These are phyloP conservation scores for Picea sitchensis DNA, from an alignment of 75 land plant species.

Conservation along the genomic window DNA sequence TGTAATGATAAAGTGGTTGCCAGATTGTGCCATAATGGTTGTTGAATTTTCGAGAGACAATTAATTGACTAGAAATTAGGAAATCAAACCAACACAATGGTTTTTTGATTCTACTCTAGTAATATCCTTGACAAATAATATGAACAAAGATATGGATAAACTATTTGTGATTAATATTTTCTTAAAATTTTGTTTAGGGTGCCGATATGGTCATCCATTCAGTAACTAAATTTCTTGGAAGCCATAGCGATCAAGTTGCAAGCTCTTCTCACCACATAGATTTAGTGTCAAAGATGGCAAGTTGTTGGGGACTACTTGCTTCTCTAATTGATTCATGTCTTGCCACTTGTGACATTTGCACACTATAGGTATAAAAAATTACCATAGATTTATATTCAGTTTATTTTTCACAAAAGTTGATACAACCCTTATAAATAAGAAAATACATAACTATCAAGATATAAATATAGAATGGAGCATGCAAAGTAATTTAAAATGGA, in stretches of 20 bases:
- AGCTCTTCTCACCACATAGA: constrained; percentile 16
- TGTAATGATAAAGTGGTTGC: not conserved
- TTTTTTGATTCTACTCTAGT: not conserved
- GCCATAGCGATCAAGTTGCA: constrained; percentile 25
- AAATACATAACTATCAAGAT: constrained; percentile 6
- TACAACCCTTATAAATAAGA: not conserved
- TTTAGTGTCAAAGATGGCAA: constrained; percentile 10
- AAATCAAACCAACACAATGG: not conserved
- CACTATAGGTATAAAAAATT: constrained; percentile 18
- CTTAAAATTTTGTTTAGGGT: constrained; percentile 13
- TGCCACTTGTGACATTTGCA: constrained; percentile 15
- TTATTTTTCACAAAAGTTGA: not conserved
- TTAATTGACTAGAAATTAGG: not conserved
- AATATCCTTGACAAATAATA: not conserved
- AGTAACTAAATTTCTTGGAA: constrained; percentile 28
- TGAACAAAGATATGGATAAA: not conserved
- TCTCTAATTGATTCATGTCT: constrained; percentile 30
- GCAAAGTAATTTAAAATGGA: constrained; percentile 33
- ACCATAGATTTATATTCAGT: not conserved
- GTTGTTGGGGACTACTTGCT: constrained; percentile 23
- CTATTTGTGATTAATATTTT: not conserved
- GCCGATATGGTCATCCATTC: constrained; percentile 34
- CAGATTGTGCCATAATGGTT: constrained; percentile 11
- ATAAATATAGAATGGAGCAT: no score
- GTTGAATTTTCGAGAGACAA: constrained; percentile 14